Percentiles rank a stretch among this genome's conserved stretches.
Evolutionary conservation across 345 rosid genomes (phyloP).

Genomic region (Cardamine resedifolia): DNA sequence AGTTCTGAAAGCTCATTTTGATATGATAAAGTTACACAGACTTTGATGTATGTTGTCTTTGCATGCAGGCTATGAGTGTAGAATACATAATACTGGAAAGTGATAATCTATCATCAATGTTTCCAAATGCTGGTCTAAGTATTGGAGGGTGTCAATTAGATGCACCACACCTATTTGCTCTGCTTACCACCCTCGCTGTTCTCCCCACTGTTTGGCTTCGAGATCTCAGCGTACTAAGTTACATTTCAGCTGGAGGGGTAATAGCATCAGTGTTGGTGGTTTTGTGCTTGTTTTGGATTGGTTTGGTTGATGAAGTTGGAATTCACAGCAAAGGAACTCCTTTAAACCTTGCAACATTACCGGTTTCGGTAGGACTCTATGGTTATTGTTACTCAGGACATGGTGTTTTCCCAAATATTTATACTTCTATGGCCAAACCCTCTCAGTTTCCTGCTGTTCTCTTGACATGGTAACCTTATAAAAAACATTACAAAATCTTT

Average conservation of each 20-base stretch:
- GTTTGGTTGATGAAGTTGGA: constrained; percentile 72
- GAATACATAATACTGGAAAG: constrained; percentile 88
- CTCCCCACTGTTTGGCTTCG: constrained; percentile 95
- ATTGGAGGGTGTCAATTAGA: constrained; percentile 57
- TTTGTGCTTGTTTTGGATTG: constrained; percentile 83
- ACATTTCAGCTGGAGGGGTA: constrained; percentile 97
- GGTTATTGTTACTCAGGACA: constrained; percentile 97
- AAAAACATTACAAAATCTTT: background rate
- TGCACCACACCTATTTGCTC: constrained; percentile 66
- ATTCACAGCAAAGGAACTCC: constrained; percentile 62
- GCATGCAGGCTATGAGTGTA: constrained; percentile 80
- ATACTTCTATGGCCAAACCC: constrained; percentile 89
- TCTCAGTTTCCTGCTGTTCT: constrained; percentile 70
- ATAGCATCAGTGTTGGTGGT: constrained; percentile 78
- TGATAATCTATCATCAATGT: constrained; percentile 79
- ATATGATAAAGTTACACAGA: background rate
- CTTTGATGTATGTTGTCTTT: constrained; percentile 5
- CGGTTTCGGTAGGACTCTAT: constrained; percentile 90
- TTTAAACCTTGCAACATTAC: constrained; percentile 65
- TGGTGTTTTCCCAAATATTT: constrained; percentile 95
- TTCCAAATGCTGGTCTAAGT: constrained; percentile 73
- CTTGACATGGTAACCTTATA: constrained; percentile 53
- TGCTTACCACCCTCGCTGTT: constrained; percentile 66
- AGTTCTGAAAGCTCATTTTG: background rate
- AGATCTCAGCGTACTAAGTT: constrained; percentile 82